Percentiles rank a stretch among this genome's conserved stretches.
phyloP scores from a whole-genome alignment of 768 basidiomycete species.

The Pisolithus marmoratus region DNA sequence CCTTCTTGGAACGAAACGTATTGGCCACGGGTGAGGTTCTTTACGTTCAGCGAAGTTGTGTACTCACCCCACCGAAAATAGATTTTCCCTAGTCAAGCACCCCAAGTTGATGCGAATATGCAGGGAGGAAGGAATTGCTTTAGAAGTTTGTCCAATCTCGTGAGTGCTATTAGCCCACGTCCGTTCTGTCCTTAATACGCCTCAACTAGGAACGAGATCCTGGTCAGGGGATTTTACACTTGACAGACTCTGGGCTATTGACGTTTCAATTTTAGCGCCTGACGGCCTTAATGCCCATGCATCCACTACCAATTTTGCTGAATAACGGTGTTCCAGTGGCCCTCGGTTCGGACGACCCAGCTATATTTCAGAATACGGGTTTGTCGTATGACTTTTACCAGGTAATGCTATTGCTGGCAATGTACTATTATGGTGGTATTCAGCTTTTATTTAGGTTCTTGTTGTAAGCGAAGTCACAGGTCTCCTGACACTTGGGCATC shows the following conservation, averaged over 20 bases:
- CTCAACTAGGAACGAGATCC: constrained; percentile 57
- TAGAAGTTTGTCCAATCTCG: constrained; percentile 83
- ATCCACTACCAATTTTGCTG: constrained; percentile 65
- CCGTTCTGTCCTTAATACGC: not conserved
- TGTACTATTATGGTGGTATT: not conserved
- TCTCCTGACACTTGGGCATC: constrained; percentile 51
- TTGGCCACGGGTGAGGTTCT: constrained; percentile 64
- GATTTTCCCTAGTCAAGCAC: constrained; percentile 74
- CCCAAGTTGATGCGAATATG: constrained; percentile 67
- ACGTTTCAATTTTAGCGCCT: constrained; percentile 42
- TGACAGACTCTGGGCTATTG: not conserved
- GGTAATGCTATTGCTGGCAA: constrained; percentile 28
- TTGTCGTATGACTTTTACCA: constrained; percentile 77
- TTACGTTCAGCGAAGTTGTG: not conserved
- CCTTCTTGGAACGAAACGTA: constrained; percentile 70
- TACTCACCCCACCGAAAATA: constrained; percentile 17
- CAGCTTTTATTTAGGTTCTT: constrained; percentile 42
- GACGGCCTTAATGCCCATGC: constrained; percentile 75
- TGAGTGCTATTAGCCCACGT: constrained; percentile 31
- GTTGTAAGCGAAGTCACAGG: constrained; percentile 64
- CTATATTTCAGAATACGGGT: constrained; percentile 73
- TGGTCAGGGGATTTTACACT: constrained; percentile 37
- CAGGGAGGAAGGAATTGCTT: constrained; percentile 52
- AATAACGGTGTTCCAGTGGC: constrained; percentile 71
- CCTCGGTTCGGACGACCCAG: constrained; percentile 70